These are phyloP conservation scores for Candida tropicalis DNA, from an alignment of 1,139 yeast species.

Conservation along the genomic window DNA sequence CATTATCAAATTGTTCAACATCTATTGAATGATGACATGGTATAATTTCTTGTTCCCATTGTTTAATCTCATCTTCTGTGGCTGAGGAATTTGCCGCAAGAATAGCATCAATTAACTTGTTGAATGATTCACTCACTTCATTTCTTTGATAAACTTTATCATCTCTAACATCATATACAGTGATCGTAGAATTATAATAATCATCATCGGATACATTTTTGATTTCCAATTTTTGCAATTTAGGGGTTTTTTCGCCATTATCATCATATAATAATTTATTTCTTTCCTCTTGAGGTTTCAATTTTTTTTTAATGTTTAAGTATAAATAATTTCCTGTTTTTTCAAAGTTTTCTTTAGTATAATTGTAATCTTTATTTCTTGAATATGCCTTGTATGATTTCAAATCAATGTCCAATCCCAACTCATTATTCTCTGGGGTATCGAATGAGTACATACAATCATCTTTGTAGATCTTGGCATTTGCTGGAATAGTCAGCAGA, in stretches of 20 bases:
- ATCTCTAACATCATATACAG: constrained; percentile 45
- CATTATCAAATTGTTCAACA: constrained; percentile 41
- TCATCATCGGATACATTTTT: constrained; percentile 72
- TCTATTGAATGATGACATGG: constrained; percentile 77
- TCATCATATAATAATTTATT: constrained; percentile 21
- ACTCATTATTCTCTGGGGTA: constrained; percentile 58
- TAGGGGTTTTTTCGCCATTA: constrained; percentile 44
- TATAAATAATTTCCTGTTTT: constrained; percentile 55
- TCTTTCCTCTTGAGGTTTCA: constrained; percentile 40
- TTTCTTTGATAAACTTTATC: constrained; percentile 25
- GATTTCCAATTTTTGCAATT: constrained; percentile 75
- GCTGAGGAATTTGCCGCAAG: constrained; percentile 66
- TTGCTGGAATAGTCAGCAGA: constrained; percentile 21
- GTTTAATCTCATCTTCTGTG: constrained; percentile 70
- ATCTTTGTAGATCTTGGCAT: constrained; percentile 64
- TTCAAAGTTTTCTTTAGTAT: constrained; percentile 56
- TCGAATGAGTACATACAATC: constrained; percentile 84
- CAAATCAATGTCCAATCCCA: constrained; percentile 76
- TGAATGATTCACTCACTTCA: constrained; percentile 25
- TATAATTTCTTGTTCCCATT: constrained; percentile 88
- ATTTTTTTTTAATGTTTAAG: constrained; percentile 55
- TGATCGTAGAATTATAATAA: constrained; percentile 52
- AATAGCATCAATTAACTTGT: constrained; percentile 48
- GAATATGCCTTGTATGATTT: constrained; percentile 68
- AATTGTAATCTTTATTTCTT: constrained; percentile 43